Base-by-base conservation (phyloP, 257 asterid genomes). In the Ophiorrhiza pumila region DNA sequence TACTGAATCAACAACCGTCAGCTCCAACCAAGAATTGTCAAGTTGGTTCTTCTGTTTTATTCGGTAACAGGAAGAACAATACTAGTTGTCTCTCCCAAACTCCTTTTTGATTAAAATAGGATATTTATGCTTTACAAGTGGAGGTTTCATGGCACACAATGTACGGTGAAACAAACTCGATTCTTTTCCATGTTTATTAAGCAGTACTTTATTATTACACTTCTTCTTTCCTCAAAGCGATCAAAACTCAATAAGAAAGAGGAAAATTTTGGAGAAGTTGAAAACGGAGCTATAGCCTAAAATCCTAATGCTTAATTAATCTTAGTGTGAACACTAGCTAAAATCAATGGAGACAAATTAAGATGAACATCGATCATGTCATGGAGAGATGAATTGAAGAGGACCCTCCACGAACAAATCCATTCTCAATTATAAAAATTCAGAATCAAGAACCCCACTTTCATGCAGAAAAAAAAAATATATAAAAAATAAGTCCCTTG, bases 371-470 rank as follows among this genome's bases (percentile, higher is more conserved):
- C 2, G 55, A 73, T 60, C 2, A 32, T 2, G 8, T 67, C 15
- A 7, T 22, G 23, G 12, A 34, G 45, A 69, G 5, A 7, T 53
- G 22, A 55, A 0, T 7, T 4, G 42, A 82, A 77, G 53, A 52
- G 80, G 83, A 77, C 83, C 85, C 85, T 76, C 84, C 84, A 78
- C 76, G 1, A 76, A 64, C 52, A 75, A 80, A 63, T 72, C 78
- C 78, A 59, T 66, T 59, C 67, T 70, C 71, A 31, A 35, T 73
- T 77, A 42, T 76, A 64, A 75, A 63, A 74, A 64, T 59, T 55
- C 78, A 65, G 87, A 86, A 86, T 88, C 89, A 76, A 76, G 65
- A 82, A 83, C 41, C 85, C 87, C 85, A 86, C 85, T 81, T 76
- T 83, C 82, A 81, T 80, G 86, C 83, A 79, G 46, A 69, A 73